Evolutionary conservation across 129 eudicot genomes (phyloP), one percentile per base, ranked within the genome.

Genomic region (Artemisia argyi): DNA sequence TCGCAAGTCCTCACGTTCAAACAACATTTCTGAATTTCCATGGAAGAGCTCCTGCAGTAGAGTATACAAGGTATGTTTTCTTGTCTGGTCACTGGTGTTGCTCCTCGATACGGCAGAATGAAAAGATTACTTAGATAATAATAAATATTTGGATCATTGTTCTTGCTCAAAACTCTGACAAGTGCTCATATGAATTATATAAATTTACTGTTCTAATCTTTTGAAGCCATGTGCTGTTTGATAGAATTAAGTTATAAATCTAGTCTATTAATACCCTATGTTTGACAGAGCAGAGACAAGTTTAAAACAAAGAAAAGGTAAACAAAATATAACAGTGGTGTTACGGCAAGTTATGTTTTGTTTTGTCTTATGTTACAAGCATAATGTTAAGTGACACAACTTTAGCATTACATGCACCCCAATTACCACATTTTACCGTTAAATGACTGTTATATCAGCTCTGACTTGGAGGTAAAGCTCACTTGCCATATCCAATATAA

Each of bases 1-100:
- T 91, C 61, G 75, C 89, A 30, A 91, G 95, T 69, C 97, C 97
- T 65, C 95, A 91, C 68, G 7, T 91, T 60, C 97, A 91, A 57
- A 87, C 97, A 17, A 56, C 85, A 9, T 82, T 87, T 61, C 47
- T 91, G 65, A 80, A 85, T 70, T 80, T 91, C 72, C 74, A 85
- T 65, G 90, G 94, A 68, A 79, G 89, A 79, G 87, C 97, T 57
- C 89, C 95, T 51, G 59, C 47, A n/a, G 79, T 83, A 24, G 78
- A 77, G 53, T 91, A 91, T 70, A 83, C 77, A 82, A 85, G 97
- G 97, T 91, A 80, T 35, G 61, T 64, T 48, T 63, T 78, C 52
- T 71, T 49, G 14, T 70, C 19, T 9, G 32, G 32, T 28, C 32
- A 28, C 32, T 28, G 3, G 55, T 24, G 20, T 53, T 56, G 73